phyloP scores from a whole-genome alignment of 495 filamentous ascomycete genomes.

The Neurospora sp. region DNA sequence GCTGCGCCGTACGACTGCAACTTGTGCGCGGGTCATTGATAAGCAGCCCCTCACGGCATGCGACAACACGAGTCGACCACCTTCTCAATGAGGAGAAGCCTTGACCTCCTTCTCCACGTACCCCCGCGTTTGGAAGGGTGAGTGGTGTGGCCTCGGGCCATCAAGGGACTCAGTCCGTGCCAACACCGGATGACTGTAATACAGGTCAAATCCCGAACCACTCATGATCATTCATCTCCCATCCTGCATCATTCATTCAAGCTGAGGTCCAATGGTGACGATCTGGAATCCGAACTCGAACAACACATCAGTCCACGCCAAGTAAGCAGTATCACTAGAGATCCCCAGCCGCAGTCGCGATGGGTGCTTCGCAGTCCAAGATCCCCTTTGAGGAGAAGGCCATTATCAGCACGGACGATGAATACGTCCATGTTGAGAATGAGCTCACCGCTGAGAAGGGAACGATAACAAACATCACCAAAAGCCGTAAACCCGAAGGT shows the following conservation, averaged over 20 bases:
- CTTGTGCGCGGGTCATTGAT: background rate
- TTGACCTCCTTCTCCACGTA: constrained; percentile 2
- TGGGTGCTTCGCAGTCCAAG: constrained; percentile 42
- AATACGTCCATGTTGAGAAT: constrained; percentile 36
- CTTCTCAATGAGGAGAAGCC: background rate
- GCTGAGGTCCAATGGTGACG: background rate
- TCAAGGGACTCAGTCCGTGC: background rate
- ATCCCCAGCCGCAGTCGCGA: constrained; percentile 10
- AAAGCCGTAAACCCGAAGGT: constrained; percentile 22
- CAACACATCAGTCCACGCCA: background rate
- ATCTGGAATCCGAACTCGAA: background rate
- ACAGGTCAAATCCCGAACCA: background rate
- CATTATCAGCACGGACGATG: constrained; percentile 27
- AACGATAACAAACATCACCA: background rate
- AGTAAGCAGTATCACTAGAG: background rate
- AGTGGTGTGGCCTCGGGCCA: background rate
- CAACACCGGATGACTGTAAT: background rate
- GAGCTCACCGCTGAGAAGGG: constrained; percentile 6
- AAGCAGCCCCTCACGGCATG: background rate
- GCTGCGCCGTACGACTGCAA: background rate
- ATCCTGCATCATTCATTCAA: background rate
- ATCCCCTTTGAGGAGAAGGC: constrained; percentile 29
- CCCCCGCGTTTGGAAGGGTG: background rate
- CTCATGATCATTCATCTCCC: background rate
- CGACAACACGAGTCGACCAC: background rate